A percentile compares a stretch with the other conserved stretches of the same genome.
phyloP scores from a whole-genome alignment of 2,329 filamentous ascomycete species.

The Cyanodermella asteris region DNA sequence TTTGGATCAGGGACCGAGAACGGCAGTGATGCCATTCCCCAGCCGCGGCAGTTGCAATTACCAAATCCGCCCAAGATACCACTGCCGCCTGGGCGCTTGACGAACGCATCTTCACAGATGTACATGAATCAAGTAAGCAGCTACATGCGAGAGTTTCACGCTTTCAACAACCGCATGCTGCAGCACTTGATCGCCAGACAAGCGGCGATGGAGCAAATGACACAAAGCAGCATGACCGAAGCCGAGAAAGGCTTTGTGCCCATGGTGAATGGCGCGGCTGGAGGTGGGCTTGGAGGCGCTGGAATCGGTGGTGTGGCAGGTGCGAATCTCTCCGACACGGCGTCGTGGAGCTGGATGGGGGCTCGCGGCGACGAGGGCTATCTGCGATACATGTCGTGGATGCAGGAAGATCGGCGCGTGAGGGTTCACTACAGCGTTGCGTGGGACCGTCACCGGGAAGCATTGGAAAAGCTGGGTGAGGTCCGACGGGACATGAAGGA shows the following conservation, averaged over 20 bases:
- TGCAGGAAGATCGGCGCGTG: conserved; percentile 23
- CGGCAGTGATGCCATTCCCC: background rate
- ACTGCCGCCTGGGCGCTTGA: conserved; percentile 17
- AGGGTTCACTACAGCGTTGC: conserved; percentile 26
- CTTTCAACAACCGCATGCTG: conserved; percentile 32
- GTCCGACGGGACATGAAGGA: conserved; percentile 19
- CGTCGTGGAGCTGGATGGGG: conserved; percentile 27
- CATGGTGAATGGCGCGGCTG: background rate
- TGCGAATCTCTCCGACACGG: conserved; percentile 22
- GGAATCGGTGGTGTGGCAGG: too few relatives aligned
- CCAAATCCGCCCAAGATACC: conserved; percentile 32
- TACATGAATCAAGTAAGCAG: conserved; percentile 31
- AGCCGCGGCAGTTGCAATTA: conserved; percentile 16
- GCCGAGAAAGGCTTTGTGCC: too few relatives aligned
- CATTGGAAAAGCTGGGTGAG: conserved; percentile 19
- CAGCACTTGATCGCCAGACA: conserved; percentile 32
- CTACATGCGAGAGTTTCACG: conserved; percentile 35
- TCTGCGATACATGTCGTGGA: conserved; percentile 20
- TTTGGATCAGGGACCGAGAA: conserved; percentile 33
- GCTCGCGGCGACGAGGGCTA: conserved; percentile 24
- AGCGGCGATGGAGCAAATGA: too few relatives aligned
- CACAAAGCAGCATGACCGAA: too few relatives aligned
- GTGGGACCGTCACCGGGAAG: conserved; percentile 21
- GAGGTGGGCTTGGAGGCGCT: too few relatives aligned
- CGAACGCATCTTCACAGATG: conserved; percentile 24